Percentiles rank a stretch among this genome's conserved stretches.
Evolutionary conservation across 1,139 yeast genomes (phyloP).

Genomic region (Zygosaccharomyces sapae): DNA sequence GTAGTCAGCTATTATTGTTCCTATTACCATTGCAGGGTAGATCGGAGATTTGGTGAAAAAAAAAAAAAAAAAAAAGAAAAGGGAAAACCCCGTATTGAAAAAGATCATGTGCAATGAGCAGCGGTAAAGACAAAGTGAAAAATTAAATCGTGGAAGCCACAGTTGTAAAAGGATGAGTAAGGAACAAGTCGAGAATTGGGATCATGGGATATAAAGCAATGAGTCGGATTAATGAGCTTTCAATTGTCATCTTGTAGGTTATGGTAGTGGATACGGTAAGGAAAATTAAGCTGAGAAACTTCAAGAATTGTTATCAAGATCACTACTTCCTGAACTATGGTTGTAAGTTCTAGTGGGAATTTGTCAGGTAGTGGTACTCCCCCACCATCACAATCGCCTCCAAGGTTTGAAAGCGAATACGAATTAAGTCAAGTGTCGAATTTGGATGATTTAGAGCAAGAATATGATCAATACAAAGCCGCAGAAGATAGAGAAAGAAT

Average conservation of each 20-base stretch:
- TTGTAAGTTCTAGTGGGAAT: neutral
- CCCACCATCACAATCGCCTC: neutral
- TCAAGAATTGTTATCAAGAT: too few relatives aligned
- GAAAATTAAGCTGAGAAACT: too few relatives aligned
- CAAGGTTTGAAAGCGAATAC: neutral
- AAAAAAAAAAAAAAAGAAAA: neutral
- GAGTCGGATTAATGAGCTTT: neutral
- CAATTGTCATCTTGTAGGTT: too few relatives aligned
- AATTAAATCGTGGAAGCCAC: conserved; percentile 1
- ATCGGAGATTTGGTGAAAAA: neutral
- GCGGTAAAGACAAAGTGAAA: neutral
- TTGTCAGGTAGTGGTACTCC: neutral
- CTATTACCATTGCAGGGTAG: neutral
- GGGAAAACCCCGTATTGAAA: neutral
- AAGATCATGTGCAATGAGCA: conserved; percentile 3
- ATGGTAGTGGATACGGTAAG: too few relatives aligned
- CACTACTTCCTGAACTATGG: neutral
- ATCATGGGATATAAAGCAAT: conserved; percentile 2
- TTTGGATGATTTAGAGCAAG: conserved; percentile 29
- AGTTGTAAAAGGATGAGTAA: conserved; percentile 2
- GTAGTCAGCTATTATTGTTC: too few relatives aligned
- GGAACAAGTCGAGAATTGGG: neutral
- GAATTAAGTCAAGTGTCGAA: conserved; percentile 6
- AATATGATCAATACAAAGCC: conserved; percentile 28
- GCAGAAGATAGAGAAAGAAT: conserved; percentile 15